Conservation (phyloP, 805 yeast species). For the Cephaloascus albidus region DNA sequence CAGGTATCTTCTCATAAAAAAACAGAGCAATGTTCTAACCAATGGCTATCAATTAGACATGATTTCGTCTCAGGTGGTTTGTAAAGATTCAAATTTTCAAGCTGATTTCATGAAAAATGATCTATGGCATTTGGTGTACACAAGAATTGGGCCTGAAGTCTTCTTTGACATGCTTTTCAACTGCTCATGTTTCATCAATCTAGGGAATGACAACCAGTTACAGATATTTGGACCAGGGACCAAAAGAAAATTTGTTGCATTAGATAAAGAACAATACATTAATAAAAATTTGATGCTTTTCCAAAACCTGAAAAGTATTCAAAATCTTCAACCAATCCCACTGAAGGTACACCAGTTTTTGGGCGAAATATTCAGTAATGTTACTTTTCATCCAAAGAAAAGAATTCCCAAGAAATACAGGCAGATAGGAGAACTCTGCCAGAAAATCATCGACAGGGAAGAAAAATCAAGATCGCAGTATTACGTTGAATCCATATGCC, state of each 20-base stretch:
- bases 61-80: slow-evolving; percentile 16
- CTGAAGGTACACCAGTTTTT: neutral
- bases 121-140: slow-evolving; percentile 33
- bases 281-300: slow-evolving; percentile 14
- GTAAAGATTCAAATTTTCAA: slow-evolving; percentile 24
- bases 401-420: slow-evolving; percentile 11
- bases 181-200: slow-evolving; percentile 16
- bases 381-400: slow-evolving; percentile 2
- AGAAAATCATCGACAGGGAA: neutral
- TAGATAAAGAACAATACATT: slow-evolving; percentile 2
- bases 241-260: neutral
- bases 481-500: neutral
- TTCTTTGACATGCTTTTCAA: slow-evolving; percentile 32
- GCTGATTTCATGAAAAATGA: slow-evolving; percentile 29
- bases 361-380: neutral
- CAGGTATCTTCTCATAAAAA: slow-evolving; percentile 14
- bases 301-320: slow-evolving; percentile 5
- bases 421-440: slow-evolving; percentile 9
- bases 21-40: slow-evolving; percentile 25
- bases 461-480: neutral
- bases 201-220: slow-evolving; percentile 6
- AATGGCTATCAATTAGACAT: slow-evolving; percentile 33
- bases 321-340: neutral
- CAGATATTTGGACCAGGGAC: slow-evolving; percentile 16
- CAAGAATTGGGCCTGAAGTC: slow-evolving; percentile 22